Evolutionary conservation across 2,329 filamentous ascomycete genomes (phyloP).

Genomic region (Nemania bipapillata): DNA sequence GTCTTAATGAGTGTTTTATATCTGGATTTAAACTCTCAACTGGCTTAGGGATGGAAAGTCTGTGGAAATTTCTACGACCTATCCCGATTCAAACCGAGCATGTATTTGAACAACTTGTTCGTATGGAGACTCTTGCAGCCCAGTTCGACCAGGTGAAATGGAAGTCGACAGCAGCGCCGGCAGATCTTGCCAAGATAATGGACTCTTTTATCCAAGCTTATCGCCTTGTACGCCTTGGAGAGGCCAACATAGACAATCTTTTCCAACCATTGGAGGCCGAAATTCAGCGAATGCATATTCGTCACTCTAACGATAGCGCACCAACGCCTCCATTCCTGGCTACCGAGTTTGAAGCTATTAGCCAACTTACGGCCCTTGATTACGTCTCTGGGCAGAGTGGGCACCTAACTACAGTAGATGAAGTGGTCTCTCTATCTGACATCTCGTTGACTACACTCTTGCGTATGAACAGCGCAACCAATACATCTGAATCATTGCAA

Average conservation of each 20-base stretch:
- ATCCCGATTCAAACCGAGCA: conserved; percentile 61
- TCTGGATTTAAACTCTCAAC: conserved; percentile 77
- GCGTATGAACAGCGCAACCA: conserved; percentile 54
- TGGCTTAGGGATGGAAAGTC: conserved; percentile 79
- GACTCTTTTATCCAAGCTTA: conserved; percentile 67
- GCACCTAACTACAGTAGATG: conserved; percentile 46
- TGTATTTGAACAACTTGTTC: conserved; percentile 59
- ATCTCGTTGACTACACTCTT: conserved; percentile 58
- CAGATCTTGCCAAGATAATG: conserved; percentile 65
- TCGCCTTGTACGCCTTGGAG: conserved; percentile 61
- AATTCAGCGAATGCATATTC: conserved; percentile 64
- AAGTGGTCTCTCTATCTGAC: conserved; percentile 62
- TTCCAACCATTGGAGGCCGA: conserved; percentile 62
- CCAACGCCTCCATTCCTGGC: conserved; percentile 62
- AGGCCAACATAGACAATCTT: conserved; percentile 58
- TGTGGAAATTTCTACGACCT: conserved; percentile 81
- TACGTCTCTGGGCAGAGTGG: conserved; percentile 41
- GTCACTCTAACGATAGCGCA: conserved; percentile 54
- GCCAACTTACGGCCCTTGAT: conserved; percentile 63
- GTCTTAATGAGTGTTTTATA: conserved; percentile 68
- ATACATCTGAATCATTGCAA: conserved; percentile 58
- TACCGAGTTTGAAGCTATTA: conserved; percentile 66
- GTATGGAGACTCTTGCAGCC: conserved; percentile 66
- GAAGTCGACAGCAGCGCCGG: conserved; percentile 64
- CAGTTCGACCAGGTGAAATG: conserved; percentile 71